A percentile compares a stretch with the other conserved stretches of the same genome.
These are phyloP conservation scores for Vicia villosa DNA, from an alignment of 306 rosid genomes.

Conservation along the genomic window DNA sequence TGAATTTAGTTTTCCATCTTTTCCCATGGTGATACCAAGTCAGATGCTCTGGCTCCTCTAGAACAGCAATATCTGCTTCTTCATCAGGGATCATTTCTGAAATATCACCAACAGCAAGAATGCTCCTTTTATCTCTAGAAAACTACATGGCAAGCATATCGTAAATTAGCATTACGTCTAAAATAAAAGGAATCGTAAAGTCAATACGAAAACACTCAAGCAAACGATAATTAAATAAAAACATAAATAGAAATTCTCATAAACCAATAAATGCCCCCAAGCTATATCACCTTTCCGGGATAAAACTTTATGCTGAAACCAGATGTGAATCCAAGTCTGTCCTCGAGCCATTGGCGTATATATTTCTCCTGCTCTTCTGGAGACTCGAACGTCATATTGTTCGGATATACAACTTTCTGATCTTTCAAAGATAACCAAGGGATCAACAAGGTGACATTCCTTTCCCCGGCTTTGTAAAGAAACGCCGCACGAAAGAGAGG, in stretches of 20 bases:
- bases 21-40: constrained; percentile 99
- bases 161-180: constrained; percentile 32
- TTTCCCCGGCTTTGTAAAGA: constrained; percentile 66
- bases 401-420: constrained; percentile 79
- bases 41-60: constrained; percentile 97
- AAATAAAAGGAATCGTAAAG: constrained; percentile 5
- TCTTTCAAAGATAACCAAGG: constrained; percentile 90
- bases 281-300: constrained; percentile 69
- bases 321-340: constrained; percentile 67
- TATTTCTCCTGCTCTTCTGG: constrained; percentile 73
- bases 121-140: constrained; percentile 84
- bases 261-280: constrained; percentile 19
- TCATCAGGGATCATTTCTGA: constrained; percentile 81
- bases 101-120: constrained; percentile 92
- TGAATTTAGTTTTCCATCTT: constrained; percentile 91
- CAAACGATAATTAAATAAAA: constrained; percentile 1
- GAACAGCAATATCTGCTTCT: constrained; percentile 88
- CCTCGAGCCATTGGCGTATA: constrained; percentile 79
- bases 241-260: constrained; percentile 8
- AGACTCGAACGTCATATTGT: constrained; percentile 61
- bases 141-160: constrained; percentile 54
- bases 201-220: constrained; percentile 14
- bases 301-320: constrained; percentile 66
- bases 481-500: constrained; percentile 94
- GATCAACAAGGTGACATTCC: constrained; percentile 73